Conservation (phyloP, 2,329 filamentous ascomycete genomes). For the Diaporthe helianthi region DNA sequence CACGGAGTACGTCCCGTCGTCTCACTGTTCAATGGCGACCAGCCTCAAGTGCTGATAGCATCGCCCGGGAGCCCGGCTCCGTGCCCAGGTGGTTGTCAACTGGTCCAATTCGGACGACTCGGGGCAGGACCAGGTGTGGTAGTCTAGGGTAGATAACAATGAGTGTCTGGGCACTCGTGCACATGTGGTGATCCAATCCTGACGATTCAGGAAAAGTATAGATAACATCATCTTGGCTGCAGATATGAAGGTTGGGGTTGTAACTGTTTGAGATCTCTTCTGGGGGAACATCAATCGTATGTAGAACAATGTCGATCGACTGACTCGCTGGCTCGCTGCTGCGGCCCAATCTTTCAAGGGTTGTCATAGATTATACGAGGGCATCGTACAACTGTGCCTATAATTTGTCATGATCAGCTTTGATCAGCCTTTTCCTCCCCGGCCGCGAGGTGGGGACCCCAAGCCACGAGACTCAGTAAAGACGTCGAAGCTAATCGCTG, state of each 20-base stretch:
- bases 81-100: too few species aligned
- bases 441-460: background rate
- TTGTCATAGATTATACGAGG: background rate
- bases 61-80: background rate
- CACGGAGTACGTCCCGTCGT: background rate
- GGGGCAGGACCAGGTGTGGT: background rate
- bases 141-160: conserved; percentile 11
- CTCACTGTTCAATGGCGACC: background rate
- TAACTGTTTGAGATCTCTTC: background rate
- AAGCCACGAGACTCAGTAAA: background rate
- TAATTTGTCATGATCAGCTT: background rate
- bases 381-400: background rate
- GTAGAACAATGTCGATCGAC: background rate
- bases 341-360: background rate
- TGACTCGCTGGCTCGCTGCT: conserved; percentile 12
- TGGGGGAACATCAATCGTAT: conserved; percentile 1
- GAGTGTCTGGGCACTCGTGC: background rate
- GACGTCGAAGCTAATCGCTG: background rate
- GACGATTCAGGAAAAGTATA: conserved; percentile 14
- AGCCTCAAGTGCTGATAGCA: background rate
- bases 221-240: conserved; percentile 3
- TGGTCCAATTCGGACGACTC: background rate
- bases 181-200: background rate
- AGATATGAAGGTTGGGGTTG: background rate
- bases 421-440: background rate